phyloP scores from a whole-genome alignment of 305 asterid genomes.

The Fraxinus floribunda region DNA sequence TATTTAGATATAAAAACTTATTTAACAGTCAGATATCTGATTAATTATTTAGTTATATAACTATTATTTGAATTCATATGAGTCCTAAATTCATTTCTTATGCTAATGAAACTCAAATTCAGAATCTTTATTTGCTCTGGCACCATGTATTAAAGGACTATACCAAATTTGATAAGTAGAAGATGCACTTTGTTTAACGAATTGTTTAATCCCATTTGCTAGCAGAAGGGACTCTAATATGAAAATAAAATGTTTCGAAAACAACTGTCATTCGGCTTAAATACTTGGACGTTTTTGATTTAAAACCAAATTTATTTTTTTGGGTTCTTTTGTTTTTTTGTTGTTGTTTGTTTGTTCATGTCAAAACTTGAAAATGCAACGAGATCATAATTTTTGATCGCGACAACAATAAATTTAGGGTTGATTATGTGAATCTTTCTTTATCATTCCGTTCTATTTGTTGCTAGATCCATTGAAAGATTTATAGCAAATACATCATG shows the following conservation, averaged over 20 bases:
- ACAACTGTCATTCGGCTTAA: background rate
- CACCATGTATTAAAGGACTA: background rate
- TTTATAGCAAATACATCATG: background rate
- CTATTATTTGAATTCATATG: background rate
- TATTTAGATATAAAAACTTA: no score
- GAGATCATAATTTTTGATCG: background rate
- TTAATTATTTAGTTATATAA: no score
- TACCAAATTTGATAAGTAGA: background rate
- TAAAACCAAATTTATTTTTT: background rate
- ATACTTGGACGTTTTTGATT: background rate
- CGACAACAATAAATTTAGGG: background rate
- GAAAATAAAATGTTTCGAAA: background rate
- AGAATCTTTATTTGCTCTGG: background rate
- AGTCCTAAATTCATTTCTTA: no score
- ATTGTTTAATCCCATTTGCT: conserved; percentile 4
- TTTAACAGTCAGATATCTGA: no score
- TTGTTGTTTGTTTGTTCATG: conserved; percentile 4
- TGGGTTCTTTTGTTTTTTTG: background rate
- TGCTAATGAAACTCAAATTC: no score
- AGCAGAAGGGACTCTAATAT: background rate
- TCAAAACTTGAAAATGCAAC: background rate
- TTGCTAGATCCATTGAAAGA: background rate
- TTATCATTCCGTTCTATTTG: background rate
- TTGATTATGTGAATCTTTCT: background rate
- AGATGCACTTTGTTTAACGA: background rate